phyloP scores from a whole-genome alignment of 2,329 filamentous ascomycete genomes.

The Chaetomium sp. region DNA sequence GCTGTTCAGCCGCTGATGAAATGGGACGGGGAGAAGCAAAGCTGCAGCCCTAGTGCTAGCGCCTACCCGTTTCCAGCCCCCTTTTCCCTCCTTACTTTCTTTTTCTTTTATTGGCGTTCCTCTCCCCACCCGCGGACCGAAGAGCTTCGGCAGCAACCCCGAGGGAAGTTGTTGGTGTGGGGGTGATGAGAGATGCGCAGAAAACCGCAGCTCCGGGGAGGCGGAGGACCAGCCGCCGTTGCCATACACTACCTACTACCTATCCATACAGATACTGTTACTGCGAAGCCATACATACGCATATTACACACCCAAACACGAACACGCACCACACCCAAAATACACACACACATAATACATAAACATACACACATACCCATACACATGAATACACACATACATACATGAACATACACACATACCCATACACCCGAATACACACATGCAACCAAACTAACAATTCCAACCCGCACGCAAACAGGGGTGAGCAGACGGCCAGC shows the following conservation, averaged over 20 bases:
- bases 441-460: not conserved
- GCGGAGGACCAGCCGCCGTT: not conserved
- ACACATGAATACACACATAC: not conserved
- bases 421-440: not conserved
- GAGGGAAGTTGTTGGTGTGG: not conserved
- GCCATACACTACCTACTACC: too few relatives aligned
- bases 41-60: not conserved
- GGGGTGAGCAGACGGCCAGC: constrained; percentile 57
- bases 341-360: not conserved
- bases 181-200: not conserved
- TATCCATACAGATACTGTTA: not conserved
- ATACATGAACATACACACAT: not conserved
- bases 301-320: too few relatives aligned
- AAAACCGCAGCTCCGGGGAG: not conserved
- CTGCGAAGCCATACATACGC: too few relatives aligned
- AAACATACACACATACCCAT: too few relatives aligned
- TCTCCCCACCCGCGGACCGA: not conserved
- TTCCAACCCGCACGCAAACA: constrained; percentile 32
- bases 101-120: not conserved
- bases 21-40: not conserved
- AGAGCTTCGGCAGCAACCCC: not conserved
- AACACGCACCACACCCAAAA: not conserved
- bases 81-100: not conserved
- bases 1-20: not conserved
- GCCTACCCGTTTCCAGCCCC: not conserved